Conservation (phyloP, 306 rosid species). For the Oemleria cerasiformis region DNA sequence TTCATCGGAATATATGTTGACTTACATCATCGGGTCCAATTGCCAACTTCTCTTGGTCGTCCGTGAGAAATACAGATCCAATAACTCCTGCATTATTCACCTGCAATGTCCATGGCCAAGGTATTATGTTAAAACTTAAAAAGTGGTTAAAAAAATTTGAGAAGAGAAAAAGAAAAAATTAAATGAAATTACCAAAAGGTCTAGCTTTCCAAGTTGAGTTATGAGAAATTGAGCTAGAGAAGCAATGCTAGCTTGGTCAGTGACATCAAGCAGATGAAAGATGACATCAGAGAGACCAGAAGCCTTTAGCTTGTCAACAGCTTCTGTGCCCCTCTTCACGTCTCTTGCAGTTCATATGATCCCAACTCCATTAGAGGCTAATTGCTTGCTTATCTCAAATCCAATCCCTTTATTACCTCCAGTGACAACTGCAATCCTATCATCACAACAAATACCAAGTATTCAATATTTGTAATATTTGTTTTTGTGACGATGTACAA, state of each 20-base stretch:
- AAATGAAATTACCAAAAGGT: constrained; percentile 2
- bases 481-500: too few relatives aligned
- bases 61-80: not conserved
- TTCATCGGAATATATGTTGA: not conserved
- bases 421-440: constrained; percentile 18
- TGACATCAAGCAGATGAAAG: constrained; percentile 20
- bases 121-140: not conserved
- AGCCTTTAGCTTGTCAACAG: not conserved
- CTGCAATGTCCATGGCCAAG: not conserved
- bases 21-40: not conserved
- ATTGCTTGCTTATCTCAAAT: not conserved
- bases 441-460: too few relatives aligned
- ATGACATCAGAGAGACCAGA: constrained; percentile 1
- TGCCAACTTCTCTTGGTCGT: not conserved
- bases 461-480: too few relatives aligned
- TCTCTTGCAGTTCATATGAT: constrained; percentile 17
- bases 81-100: constrained; percentile 8
- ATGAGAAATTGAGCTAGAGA: not conserved
- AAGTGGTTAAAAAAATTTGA: not conserved
- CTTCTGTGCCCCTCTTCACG: not conserved
- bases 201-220: constrained; percentile 7
- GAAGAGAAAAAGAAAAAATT: not conserved
- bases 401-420: constrained; percentile 22
- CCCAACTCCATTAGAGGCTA: constrained; percentile 15
- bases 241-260: constrained; percentile 1